Base-by-base conservation (phyloP, 202 grass and related monocot species). In the Bolboschoenoplectus hybrid region DNA sequence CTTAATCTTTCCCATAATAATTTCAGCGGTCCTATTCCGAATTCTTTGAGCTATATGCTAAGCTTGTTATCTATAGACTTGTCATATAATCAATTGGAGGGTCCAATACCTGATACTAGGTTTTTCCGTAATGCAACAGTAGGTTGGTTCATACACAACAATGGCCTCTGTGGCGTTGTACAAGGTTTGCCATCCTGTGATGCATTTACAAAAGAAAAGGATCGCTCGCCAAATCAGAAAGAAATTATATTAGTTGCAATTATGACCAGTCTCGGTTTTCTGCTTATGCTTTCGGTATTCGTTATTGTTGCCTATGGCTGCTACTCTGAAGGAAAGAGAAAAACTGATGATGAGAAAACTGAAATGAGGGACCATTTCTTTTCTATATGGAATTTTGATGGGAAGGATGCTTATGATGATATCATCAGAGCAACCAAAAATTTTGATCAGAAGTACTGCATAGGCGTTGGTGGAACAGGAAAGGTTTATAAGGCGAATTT, bases 1-100 rank as follows among this genome's bases (percentile, higher is more conserved):
- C 53, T 92, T 1, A 92, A 92, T 43, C 66, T 92, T 12, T 92
- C 90, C 0, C 87, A 87, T 17, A 92, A 92, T 72, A 17, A 78
- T n/a, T 67, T 91, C 12, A 81, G 1, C 0, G 87, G 87, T 19
- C 7, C n/a, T 12, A 83, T 93, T 17, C 85, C 85, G 2, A 6
- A 5, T 3, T 62, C 19, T n/a, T 72, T 91, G 6, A 1, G 35
- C 39, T n/a, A 63, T 62, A 52, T 87, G 66, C 3, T 35, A 20
- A 87, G 78, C 17, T 10, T 89, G 45, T 20, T 0, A 1, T 0
- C 20, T 0, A 11, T 91, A 0, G 90, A 80, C 70, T 56, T 93
- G 6, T 81, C 89, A 5, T 81, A 63, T 17, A 91, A 93, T 9
- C 14, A 10, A 51, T 80, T 91, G 47, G 10, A 7, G 64, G 91